Evolutionary conservation across 345 rosid genomes (phyloP), one percentile per base, ranked within the genome.

Genomic region (Geranium rotundifolium): DNA sequence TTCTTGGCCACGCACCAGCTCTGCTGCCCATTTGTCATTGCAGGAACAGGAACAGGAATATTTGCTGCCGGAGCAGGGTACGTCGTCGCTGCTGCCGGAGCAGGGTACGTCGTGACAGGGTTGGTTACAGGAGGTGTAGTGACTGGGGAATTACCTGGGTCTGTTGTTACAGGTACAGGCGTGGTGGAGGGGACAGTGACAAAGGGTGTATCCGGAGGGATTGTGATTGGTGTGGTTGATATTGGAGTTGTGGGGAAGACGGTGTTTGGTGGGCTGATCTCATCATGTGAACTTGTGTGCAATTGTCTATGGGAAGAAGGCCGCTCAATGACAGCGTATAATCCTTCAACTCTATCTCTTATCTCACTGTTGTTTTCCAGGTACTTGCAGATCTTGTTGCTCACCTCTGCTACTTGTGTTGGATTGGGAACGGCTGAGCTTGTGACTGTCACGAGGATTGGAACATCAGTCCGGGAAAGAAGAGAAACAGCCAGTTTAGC

Each of bases 1-100:
- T 69, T 66, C 82, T 58, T 86, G 20, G 89, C 96, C 59, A 88
- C 77, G 37, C 99, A 95, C 97, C 97, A 95, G 79, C 87, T 81
- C 73, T 88, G 92, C 49, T 95, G 37, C 3, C 4, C 95, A 75
- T 80, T 82, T 59, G 85, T 68, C 7, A 71, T 54, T 60, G 72
- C 84, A 49, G 99, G 90, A 2, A 95, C 89, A 2, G 89, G 84
- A 0, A 85, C 64, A 23, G 72, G 72, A 39, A 57, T 59, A 20
- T 29, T 30, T 60, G 91, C 83, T 61, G 87, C 39, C 7, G 56
- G 17, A 0, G 29, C 75, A 6, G 90, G 87, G 46, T 82, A 34
- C 8, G 41, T 79, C 50, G 84, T 69, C n/a, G n/a, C 7, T 31
- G 37, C 89, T 23, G 57, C 69, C 34, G 56, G 54, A 29, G 64